A percentile compares a stretch with the other conserved stretches of the same genome.
phyloP scores from a whole-genome alignment of 2,329 filamentous ascomycete genomes.

The Phoma sp. region DNA sequence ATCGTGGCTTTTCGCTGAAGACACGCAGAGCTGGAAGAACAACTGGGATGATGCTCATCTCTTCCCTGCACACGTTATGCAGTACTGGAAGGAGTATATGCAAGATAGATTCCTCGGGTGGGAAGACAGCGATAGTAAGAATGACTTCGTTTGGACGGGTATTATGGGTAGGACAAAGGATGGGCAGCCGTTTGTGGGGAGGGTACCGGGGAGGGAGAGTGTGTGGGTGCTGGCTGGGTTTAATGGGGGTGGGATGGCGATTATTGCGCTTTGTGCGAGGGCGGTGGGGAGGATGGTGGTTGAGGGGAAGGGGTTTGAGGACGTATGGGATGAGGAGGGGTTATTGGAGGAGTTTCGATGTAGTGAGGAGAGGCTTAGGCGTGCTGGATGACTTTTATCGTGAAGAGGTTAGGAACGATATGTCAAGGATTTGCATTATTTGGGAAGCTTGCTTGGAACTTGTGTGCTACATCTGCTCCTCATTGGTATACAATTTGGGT shows the following conservation, averaged over 20 bases:
- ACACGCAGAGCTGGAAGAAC: slow-evolving; percentile 54
- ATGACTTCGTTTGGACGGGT: slow-evolving; percentile 55
- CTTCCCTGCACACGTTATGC: slow-evolving; percentile 50
- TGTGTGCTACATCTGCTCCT: no score
- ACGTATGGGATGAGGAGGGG: slow-evolving; percentile 37
- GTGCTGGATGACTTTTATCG: no score
- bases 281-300: slow-evolving; percentile 53
- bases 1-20: slow-evolving; percentile 40
- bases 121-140: slow-evolving; percentile 53
- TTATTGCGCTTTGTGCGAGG: slow-evolving; percentile 53
- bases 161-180: slow-evolving; percentile 52
- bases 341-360: slow-evolving; percentile 49
- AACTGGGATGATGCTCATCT: slow-evolving; percentile 56
- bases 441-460: no score
- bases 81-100: slow-evolving; percentile 60
- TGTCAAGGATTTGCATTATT: no score
- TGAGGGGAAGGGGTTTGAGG: slow-evolving; percentile 38
- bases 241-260: slow-evolving; percentile 61
- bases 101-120: slow-evolving; percentile 58
- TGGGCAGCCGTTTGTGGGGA: slow-evolving; percentile 54
- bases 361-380: not conserved
- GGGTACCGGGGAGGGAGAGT: slow-evolving; percentile 49
- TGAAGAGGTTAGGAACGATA: no score
- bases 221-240: slow-evolving; percentile 60
- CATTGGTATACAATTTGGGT: no score